A percentile compares a stretch with the other conserved stretches of the same genome.
These are phyloP conservation scores for Microstroma glucosiphilum DNA, from an alignment of 1,284 basidiomycete genomes.

Conservation along the genomic window DNA sequence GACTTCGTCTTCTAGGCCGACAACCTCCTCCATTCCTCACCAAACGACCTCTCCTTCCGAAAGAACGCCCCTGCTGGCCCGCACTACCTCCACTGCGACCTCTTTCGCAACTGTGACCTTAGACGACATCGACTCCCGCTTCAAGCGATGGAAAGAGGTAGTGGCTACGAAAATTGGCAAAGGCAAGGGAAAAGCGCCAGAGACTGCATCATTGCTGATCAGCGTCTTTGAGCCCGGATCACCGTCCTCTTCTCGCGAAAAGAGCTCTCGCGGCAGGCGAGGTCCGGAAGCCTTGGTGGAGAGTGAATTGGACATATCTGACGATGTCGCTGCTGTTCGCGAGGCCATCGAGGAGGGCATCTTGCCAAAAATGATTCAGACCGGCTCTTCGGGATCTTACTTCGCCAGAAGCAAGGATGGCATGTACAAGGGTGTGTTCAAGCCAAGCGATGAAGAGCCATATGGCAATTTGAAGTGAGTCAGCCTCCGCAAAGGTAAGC, in stretches of 20 bases:
- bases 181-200: conserved; percentile 3
- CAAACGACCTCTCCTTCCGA: not conserved
- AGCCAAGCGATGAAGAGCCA: conserved; percentile 49
- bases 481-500: not conserved
- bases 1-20: no score
- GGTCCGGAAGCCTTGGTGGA: not conserved
- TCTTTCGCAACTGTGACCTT: not conserved
- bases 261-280: conserved; percentile 3
- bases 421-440: conserved; percentile 42
- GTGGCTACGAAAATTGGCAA: conserved; percentile 17
- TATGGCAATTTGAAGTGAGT: conserved; percentile 42
- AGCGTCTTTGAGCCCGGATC: conserved; percentile 19
- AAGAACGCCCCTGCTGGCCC: not conserved
- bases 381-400: conserved; percentile 46
- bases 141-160: conserved; percentile 29
- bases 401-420: conserved; percentile 24
- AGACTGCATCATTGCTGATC: conserved; percentile 12
- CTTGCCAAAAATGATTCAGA: conserved; percentile 47
- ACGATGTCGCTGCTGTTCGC: conserved; percentile 29
- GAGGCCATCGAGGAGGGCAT: conserved; percentile 36
- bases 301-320: conserved; percentile 18
- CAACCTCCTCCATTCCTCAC: no score
- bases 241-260: not conserved
- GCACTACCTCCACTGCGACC: not conserved
- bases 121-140: conserved; percentile 34